Percentiles rank a stretch among this genome's conserved stretches.
These are phyloP conservation scores for Hibiscus tridactylites DNA, from an alignment of 345 rosid species.

Conservation along the genomic window DNA sequence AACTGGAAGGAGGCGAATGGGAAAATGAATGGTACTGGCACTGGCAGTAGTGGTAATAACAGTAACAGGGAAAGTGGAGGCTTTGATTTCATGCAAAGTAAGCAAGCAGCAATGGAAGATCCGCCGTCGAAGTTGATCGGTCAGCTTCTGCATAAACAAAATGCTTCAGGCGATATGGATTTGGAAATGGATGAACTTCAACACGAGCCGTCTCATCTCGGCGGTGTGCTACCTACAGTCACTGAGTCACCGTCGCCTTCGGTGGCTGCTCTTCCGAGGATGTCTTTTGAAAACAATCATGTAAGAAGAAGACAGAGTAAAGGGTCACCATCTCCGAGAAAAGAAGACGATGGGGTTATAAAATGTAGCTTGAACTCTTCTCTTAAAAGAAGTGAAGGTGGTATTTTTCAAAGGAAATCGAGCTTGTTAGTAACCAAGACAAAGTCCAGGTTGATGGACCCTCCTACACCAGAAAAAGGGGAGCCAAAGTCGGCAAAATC, in stretches of 20 bases:
- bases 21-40: background rate
- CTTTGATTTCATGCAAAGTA: constrained; percentile 28
- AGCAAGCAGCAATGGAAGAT: constrained; percentile 25
- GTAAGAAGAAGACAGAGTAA: constrained; percentile 31
- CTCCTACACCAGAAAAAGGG: constrained; percentile 26
- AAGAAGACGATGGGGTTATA: constrained; percentile 34
- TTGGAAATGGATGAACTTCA: constrained; percentile 61
- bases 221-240: background rate
- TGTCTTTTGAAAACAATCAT: constrained; percentile 27
- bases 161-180: constrained; percentile 72
- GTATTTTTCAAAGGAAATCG: constrained; percentile 22
- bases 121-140: constrained; percentile 66
- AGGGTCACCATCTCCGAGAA: constrained; percentile 15
- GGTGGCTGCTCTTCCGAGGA: constrained; percentile 4
- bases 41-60: background rate
- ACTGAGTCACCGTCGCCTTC: constrained; percentile 4
- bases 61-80: constrained; percentile 10
- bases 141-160: constrained; percentile 56
- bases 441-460: constrained; percentile 69
- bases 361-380: constrained; percentile 49
- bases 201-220: background rate
- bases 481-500: constrained; percentile 26
- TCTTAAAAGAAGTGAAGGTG: constrained; percentile 23
- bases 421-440: constrained; percentile 34
- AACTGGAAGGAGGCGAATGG: constrained; percentile 10